Conservation (phyloP, 139 green algal genomes). For the Trebouxia sp. region DNA sequence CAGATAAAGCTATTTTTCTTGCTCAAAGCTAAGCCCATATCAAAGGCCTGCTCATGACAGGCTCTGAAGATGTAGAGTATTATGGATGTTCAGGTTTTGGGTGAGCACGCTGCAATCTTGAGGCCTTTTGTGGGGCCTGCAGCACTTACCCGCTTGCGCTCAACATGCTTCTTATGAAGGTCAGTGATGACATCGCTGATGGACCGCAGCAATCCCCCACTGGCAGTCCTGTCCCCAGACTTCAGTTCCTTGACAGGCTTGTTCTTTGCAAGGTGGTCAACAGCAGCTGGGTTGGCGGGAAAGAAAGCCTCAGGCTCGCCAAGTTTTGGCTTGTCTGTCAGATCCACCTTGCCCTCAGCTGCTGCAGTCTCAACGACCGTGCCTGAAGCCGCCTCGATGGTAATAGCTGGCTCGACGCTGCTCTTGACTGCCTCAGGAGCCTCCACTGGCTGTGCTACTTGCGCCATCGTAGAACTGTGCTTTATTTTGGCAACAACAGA, state of each 20-base stretch:
- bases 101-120: not conserved
- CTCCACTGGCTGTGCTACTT: not conserved
- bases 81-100: not conserved
- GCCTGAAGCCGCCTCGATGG: not conserved
- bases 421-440: not conserved
- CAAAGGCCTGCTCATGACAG: too few relatives aligned
- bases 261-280: not conserved
- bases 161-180: not conserved
- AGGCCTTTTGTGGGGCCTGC: not conserved
- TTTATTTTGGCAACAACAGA: too few relatives aligned
- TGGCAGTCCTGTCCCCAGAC: not conserved
- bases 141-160: not conserved
- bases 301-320: not conserved
- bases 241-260: not conserved
- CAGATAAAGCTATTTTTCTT: too few relatives aligned
- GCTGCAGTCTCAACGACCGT: not conserved
- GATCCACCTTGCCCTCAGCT: not conserved
- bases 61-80: too few relatives aligned
- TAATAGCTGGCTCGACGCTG: not conserved
- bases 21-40: too few relatives aligned
- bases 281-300: not conserved
- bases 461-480: too few relatives aligned
- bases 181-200: conserved; percentile 24
- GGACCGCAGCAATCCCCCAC: not conserved
- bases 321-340: not conserved